These are phyloP conservation scores for Coemansia sp. DNA, from an alignment of 192 early-diverging fungal species.

Conservation along the genomic window DNA sequence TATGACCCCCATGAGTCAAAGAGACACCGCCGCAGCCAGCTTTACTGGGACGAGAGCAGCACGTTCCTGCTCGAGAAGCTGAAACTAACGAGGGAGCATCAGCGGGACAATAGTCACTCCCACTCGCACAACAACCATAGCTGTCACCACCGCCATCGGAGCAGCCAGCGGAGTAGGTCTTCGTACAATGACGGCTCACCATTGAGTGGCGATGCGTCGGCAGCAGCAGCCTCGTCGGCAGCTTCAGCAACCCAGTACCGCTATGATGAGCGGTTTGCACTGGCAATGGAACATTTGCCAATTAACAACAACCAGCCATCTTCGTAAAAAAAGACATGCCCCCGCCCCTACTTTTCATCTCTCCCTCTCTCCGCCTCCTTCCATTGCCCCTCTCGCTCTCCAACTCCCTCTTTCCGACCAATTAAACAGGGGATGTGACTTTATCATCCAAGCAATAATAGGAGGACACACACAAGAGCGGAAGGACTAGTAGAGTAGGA, in stretches of 20 bases:
- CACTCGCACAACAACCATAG: not conserved
- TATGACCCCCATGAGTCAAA: not conserved
- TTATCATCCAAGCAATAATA: too few species aligned
- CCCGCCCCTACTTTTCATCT: not conserved
- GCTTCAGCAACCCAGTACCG: conserved; percentile 10
- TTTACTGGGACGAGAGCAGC: conserved; percentile 2
- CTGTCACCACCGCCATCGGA: conserved; percentile 4
- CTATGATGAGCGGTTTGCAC: conserved; percentile 32
- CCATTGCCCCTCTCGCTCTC: too few species aligned
- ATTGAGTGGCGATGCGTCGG: not conserved
- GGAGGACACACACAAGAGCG: too few species aligned
- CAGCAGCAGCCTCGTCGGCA: not conserved
- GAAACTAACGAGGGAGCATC: not conserved
- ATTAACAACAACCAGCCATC: conserved; percentile 13
- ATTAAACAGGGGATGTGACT: too few species aligned
- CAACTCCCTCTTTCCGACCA: too few species aligned
- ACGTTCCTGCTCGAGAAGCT: conserved; percentile 9
- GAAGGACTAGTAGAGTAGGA: too few species aligned
- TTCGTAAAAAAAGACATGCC: not conserved
- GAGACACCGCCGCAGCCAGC: conserved; percentile 5
- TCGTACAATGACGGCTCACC: not conserved
- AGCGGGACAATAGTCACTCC: not conserved
- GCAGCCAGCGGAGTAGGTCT: not conserved
- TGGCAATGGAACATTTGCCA: conserved; percentile 39
- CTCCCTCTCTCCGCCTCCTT: too few species aligned